These are phyloP conservation scores for Metschnikowia borealis DNA, from an alignment of 805 yeast genomes.

Conservation along the genomic window DNA sequence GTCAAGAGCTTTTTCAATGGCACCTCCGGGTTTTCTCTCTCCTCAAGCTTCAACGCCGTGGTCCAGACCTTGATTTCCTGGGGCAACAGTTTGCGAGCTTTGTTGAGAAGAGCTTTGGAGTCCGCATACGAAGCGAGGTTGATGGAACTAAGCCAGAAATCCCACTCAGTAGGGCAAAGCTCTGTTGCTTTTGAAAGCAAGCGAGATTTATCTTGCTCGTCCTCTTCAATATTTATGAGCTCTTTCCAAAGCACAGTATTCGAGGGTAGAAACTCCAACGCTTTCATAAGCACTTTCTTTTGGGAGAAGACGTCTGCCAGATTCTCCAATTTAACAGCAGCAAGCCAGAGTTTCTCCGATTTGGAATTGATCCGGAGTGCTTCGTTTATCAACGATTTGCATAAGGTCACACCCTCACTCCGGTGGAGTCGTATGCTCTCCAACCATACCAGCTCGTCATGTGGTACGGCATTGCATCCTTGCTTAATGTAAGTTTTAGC, in stretches of 20 bases:
- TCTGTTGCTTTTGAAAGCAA: slow-evolving; percentile 65
- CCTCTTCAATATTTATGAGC: slow-evolving; percentile 57
- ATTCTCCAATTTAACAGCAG: slow-evolving; percentile 62
- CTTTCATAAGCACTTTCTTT: slow-evolving; percentile 62
- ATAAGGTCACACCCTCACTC: slow-evolving; percentile 35
- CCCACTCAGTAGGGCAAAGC: slow-evolving; percentile 59
- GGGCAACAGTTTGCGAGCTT: slow-evolving; percentile 50
- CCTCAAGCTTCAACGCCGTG: slow-evolving; percentile 63
- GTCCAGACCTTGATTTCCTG: slow-evolving; percentile 51
- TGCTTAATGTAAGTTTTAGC: slow-evolving; percentile 65
- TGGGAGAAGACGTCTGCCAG: slow-evolving; percentile 45
- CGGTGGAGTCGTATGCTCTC: slow-evolving; percentile 66
- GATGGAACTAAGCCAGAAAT: slow-evolving; percentile 61
- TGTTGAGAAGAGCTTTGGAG: slow-evolving; percentile 53
- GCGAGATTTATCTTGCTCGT: slow-evolving; percentile 44
- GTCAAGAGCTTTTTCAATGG: slow-evolving; percentile 44
- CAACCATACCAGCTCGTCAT: slow-evolving; percentile 74
- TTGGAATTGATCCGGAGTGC: slow-evolving; percentile 56
- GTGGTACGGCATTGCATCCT: slow-evolving; percentile 70
- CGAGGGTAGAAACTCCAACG: slow-evolving; percentile 60
- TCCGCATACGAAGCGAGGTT: slow-evolving; percentile 42
- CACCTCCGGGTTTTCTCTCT: slow-evolving; percentile 42
- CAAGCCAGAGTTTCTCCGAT: slow-evolving; percentile 67
- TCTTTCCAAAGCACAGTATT: slow-evolving; percentile 64
- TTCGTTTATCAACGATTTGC: slow-evolving; percentile 59